Conservation (phyloP, 2,329 filamentous ascomycete species). For the Exophiala xenobiotica region DNA sequence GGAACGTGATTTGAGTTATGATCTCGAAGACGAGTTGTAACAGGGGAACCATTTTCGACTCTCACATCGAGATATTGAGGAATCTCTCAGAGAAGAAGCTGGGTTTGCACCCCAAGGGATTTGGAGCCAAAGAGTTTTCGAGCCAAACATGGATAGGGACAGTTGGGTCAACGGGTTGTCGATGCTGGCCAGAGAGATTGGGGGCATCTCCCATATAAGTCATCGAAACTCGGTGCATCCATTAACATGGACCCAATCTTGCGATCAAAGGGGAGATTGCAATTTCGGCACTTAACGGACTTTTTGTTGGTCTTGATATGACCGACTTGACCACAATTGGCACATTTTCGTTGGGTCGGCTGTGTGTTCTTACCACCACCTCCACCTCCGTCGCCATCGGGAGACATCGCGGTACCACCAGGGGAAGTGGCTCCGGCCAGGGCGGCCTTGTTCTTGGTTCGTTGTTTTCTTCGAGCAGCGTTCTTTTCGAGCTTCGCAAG, state of each 20-base stretch:
- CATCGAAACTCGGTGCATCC: slow-evolving; percentile 17
- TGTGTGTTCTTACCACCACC: slow-evolving; percentile 63
- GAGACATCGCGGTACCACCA: slow-evolving; percentile 40
- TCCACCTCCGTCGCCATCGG: slow-evolving; percentile 46
- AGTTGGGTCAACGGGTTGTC: too few relatives aligned
- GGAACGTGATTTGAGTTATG: neutral
- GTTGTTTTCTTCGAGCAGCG: slow-evolving; percentile 66
- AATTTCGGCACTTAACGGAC: slow-evolving; percentile 53
- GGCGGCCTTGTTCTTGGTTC: slow-evolving; percentile 34
- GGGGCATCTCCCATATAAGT: neutral
- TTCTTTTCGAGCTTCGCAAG: slow-evolving; percentile 70
- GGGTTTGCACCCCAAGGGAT: neutral
- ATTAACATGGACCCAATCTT: slow-evolving; percentile 21
- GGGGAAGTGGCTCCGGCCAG: slow-evolving; percentile 20
- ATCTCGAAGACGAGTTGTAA: neutral
- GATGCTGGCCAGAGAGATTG: too few relatives aligned
- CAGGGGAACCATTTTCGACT: neutral
- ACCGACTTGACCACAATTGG: slow-evolving; percentile 93
- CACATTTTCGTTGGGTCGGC: slow-evolving; percentile 79
- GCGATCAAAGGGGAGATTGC: slow-evolving; percentile 26
- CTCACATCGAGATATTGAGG: slow-evolving; percentile 8
- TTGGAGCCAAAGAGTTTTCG: too few relatives aligned
- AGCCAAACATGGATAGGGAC: too few relatives aligned
- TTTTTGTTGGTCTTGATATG: slow-evolving; percentile 99
- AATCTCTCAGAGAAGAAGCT: slow-evolving; percentile 7